Evolutionary conservation across 2,329 filamentous ascomycete genomes (phyloP), one percentile per base, ranked within the genome.

Genomic region (Endoconidiophora laricicola): DNA sequence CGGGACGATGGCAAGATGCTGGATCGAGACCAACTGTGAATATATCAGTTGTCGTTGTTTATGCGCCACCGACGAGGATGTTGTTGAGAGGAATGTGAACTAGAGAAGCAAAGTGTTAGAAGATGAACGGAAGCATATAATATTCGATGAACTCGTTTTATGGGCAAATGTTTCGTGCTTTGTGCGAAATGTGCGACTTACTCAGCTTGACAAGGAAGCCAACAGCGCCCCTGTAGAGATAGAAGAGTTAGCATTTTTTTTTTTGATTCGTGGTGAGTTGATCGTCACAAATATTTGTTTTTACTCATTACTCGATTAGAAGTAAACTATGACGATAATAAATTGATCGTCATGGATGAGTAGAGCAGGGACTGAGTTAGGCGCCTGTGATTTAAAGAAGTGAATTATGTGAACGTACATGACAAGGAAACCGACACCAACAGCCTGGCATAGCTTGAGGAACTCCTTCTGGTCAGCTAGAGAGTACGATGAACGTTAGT

Each of bases 11-110:
- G n/a, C n/a, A n/a, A n/a, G n/a, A 37, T 20, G 44, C 20, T 12
- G 22, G 16, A 22, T 12, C 4, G 10, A 36, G 36, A 9, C 10
- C 26, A 9, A 29, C 10, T 2, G 26, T 29, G 26, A 3, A 6
- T 7, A 29, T 29, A 29, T 29, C 26, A 9, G 10, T 29, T 29
- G 26, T 29, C 10, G 26, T 6, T 29, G 20, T 26, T 67, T 74
- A 81, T 62, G 78, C 77, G 63, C 74, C 77, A 54, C 76, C 78
- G 56, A 83, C 78, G 52, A 83, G 71, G 54, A 81, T 76, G 63
- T 81, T 78, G 72, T 82, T 82, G 56, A 83, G 72, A 55, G 79
- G 79, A 45, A 82, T 80, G 63, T 82, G 78, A 56, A 82, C 75
- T 79, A 16, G 2, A 40, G 4, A 10, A 18, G 1, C 2, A 29